Conservation (phyloP, 768 basidiomycete genomes). For the Russula abietina region DNA sequence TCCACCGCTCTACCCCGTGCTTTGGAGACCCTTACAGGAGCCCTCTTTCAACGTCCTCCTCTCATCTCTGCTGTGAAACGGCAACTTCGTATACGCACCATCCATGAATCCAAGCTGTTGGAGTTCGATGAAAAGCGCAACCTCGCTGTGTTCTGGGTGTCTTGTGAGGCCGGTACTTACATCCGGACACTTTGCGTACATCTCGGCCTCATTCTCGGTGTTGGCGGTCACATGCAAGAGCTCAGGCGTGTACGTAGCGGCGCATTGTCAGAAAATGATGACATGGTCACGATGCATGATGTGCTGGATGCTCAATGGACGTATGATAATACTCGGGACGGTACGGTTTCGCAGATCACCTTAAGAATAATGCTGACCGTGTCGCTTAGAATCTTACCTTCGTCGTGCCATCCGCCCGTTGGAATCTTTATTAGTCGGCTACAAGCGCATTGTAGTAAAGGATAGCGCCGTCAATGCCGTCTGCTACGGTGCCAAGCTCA, state of each 20-base stretch:
- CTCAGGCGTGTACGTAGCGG: conserved; percentile 90
- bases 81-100: conserved; percentile 93
- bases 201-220: conserved; percentile 86
- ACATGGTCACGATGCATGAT: conserved; percentile 99
- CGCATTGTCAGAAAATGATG: conserved; percentile 95
- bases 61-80: conserved; percentile 99
- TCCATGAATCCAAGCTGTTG: conserved; percentile 90
- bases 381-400: conserved; percentile 81
- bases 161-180: conserved; percentile 96
- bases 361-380: conserved; percentile 15
- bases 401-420: conserved; percentile 91
- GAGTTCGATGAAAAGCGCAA: conserved; percentile 98
- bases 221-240: conserved; percentile 99
- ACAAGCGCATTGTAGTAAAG: conserved; percentile 98
- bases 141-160: conserved; percentile 96
- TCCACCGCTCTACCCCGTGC: conserved; percentile 87
- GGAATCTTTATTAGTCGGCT: conserved; percentile 89
- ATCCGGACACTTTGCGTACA: conserved; percentile 97
- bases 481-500: conserved; percentile 98
- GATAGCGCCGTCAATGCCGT: conserved; percentile 99
- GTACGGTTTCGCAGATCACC: conserved; percentile 36
- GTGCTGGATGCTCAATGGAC: conserved; percentile 98
- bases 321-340: conserved; percentile 96
- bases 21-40: conserved; percentile 94
- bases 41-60: conserved; percentile 97